Base-by-base conservation (phyloP, 768 basidiomycete species). In the Tricholomella constricta region DNA sequence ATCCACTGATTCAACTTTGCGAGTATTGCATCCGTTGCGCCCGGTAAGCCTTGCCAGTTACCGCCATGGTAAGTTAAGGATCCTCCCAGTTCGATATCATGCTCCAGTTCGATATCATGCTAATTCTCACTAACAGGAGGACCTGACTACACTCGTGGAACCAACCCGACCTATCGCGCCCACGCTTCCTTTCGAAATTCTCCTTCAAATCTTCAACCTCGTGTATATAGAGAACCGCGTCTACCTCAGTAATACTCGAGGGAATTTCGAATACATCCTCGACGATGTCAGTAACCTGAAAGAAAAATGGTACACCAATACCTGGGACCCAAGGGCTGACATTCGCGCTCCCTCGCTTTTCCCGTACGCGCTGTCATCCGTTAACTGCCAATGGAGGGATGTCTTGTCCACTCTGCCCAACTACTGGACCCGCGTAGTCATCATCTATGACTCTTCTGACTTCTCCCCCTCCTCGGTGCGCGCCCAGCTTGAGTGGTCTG, bases 171-270 rank as follows among this genome's bases (percentile, higher is more conserved):
- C n/a, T n/a, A n/a, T n/a, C n/a, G n/a, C n/a, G n/a, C n/a, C n/a
- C n/a, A n/a, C n/a, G n/a, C n/a, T 48, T 10, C 45, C 52, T 27
- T 4, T 37, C 8, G 52, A 54, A 23, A 15, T 54, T 23, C 38
- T 54, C 10, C 19, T 53, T 2, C 9, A 36, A 3, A 48, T 48
- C 46, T 48, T 54, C 52, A 27, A 48, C 22, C 31, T 48, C 11
- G 35, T 54, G 2, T 54, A 40, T 36, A 27, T 41, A 12, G 12
- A 31, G 10, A 26, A 15, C 10, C 45, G 35, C n/a, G 17, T 41
- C 32, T 32, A 19, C 8, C 29, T 7, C 7, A 12, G 4, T 27
- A 6, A 20, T 20, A 10, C 36, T 25, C 11, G n/a, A n/a, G n/a
- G n/a, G n/a, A n/a, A n/a, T n/a, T 25, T 3, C 12, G 2, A 32